These are phyloP conservation scores for Hansfordia pulvinata DNA, from an alignment of 2,329 filamentous ascomycete genomes.

Conservation along the genomic window DNA sequence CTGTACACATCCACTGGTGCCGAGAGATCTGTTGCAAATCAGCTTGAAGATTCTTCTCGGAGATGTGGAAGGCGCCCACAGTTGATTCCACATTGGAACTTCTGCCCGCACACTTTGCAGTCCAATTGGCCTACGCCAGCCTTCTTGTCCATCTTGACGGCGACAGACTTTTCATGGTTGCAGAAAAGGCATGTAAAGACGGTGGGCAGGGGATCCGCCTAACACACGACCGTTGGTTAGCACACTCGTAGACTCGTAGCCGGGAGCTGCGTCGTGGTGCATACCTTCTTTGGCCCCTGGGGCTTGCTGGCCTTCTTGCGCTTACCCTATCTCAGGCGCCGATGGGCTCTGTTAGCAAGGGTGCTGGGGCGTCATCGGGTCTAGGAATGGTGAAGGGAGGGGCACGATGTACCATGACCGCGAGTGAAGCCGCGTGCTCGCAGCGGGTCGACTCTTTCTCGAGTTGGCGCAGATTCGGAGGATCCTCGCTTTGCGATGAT, in stretches of 20 bases:
- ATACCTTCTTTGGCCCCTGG: conserved; percentile 1
- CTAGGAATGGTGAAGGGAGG: not conserved
- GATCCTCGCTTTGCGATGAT: no score
- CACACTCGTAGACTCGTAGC: no score
- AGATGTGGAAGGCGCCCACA: no score
- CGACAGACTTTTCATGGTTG: conserved; percentile 89
- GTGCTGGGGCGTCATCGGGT: no score
- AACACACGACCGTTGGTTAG: conserved; percentile 1
- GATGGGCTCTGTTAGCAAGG: no score
- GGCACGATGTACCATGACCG: not conserved
- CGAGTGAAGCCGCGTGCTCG: not conserved
- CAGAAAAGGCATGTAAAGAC: conserved; percentile 97
- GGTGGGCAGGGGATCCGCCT: conserved; percentile 62
- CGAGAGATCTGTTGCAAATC: conserved; percentile 53
- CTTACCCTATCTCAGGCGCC: conserved; percentile 1
- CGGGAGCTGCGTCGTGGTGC: not conserved
- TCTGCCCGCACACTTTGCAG: conserved; percentile 89
- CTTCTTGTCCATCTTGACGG: conserved; percentile 90
- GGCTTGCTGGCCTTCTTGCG: conserved; percentile 1
- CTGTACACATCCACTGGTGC: conserved; percentile 91
- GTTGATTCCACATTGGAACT: conserved; percentile 85
- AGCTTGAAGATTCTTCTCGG: conserved; percentile 4
- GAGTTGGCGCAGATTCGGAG: not conserved
- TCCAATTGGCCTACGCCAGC: conserved; percentile 69
- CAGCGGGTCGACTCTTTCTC: not conserved